Conservation (phyloP, 371 early-diverging fungal species). For the Mortierella sp. region DNA sequence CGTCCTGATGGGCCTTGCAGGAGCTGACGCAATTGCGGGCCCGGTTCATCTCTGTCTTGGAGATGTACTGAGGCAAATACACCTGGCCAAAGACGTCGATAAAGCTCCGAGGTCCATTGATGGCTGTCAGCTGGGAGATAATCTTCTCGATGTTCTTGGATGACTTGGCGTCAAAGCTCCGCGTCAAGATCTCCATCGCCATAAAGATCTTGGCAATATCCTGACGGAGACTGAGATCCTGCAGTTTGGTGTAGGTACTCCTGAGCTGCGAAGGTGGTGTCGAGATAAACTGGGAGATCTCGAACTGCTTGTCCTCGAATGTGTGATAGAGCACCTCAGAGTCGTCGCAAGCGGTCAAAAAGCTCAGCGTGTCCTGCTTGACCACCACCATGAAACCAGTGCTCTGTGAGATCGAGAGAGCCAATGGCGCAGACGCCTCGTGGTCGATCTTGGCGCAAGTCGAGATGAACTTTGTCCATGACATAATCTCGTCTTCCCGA, state of each 20-base stretch:
- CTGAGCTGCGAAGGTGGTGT: conserved; percentile 44
- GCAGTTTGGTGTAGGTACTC: conserved; percentile 38
- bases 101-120: conserved; percentile 36
- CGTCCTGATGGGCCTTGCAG: conserved; percentile 27
- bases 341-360: conserved; percentile 51
- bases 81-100: conserved; percentile 32
- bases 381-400: conserved; percentile 46
- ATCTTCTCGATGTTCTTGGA: conserved; percentile 29
- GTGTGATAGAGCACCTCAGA: conserved; percentile 52
- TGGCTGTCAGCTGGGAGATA: conserved; percentile 22
- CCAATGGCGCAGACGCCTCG: conserved; percentile 30
- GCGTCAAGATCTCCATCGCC: conserved; percentile 40
- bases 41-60: conserved; percentile 44
- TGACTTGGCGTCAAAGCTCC: conserved; percentile 10
- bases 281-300: conserved; percentile 40
- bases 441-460: conserved; percentile 48
- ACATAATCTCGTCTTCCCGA: conserved; percentile 30
- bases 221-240: conserved; percentile 30
- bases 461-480: conserved; percentile 49
- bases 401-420: conserved; percentile 34
- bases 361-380: conserved; percentile 50
- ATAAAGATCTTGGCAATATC: conserved; percentile 37
- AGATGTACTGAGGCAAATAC: conserved; percentile 25
- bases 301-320: conserved; percentile 49
- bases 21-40: conserved; percentile 38